Base-by-base conservation (phyloP, 192 early-diverging fungal genomes). In the Coemansia sp. region DNA sequence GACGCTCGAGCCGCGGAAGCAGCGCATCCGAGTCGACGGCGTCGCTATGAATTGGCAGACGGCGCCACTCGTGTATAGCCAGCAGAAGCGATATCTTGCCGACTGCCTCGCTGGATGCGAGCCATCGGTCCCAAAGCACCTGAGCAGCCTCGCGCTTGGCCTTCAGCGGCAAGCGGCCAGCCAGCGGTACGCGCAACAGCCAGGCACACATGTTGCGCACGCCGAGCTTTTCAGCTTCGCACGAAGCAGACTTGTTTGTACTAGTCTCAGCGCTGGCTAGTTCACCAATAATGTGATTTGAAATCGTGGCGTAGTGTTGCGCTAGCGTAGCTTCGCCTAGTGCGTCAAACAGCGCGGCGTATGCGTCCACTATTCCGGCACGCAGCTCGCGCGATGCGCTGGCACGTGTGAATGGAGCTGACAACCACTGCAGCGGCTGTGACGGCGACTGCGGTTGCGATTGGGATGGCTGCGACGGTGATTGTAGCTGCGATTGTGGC, bases 281-380 rank as follows among this genome's bases (percentile, higher is more conserved):
- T 14, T 85, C 87, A 4, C 80, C 66, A 15, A 92, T 59, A 6
- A 94, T 51, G 53, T 92, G 90, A 25, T 78, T 84, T 9, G 82
- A 53, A 60, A 97, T 89, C 6, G 59, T 41, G 0, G 78, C 57
- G 58, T 95, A 95, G 57, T 99, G 84, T 15, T 68, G 43, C 59
- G 91, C 93, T 4, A 93, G 82, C 43, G 86, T 84, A 3, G 67
- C 64, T 2, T 84, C 66, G 15, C 93, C 94, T 4, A 93, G 78
- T 59, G 84, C 70, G 30, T 83, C 72, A 44, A 93, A 86, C 2
- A 94, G 58, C 1, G 83, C 77, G 0, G 87, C 83, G 73, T 94
- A 95, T 6, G 86, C 79, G 60, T 95, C 90, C 12, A 92, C 67
- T 1, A 96, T 80, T 13, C 90, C 93, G 0, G 89, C 80, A 0